phyloP scores from a whole-genome alignment of 805 yeast species.

The Nakazawaea sp. region DNA sequence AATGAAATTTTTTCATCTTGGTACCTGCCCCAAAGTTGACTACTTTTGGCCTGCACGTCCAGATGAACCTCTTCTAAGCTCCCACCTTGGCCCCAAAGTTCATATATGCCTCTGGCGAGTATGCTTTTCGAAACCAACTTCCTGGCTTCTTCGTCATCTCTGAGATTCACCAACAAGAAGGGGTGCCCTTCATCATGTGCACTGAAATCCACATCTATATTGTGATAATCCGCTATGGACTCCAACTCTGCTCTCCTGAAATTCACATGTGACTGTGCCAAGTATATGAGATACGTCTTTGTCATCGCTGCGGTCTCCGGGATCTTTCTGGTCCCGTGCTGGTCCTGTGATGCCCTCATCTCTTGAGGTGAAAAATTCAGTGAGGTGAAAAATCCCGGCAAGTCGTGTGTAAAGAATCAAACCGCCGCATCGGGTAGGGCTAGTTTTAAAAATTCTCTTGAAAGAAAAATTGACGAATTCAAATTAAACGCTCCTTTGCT shows the following conservation, averaged over 20 bases:
- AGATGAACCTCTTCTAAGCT: slow-evolving; percentile 52
- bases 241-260: slow-evolving; percentile 81
- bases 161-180: slow-evolving; percentile 61
- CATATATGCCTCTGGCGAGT: slow-evolving; percentile 70
- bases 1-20: slow-evolving; percentile 43
- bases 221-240: slow-evolving; percentile 65
- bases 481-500: too few species aligned
- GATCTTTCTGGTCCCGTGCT: not conserved
- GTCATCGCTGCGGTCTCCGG: slow-evolving; percentile 23
- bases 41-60: slow-evolving; percentile 29
- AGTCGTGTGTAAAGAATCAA: too few species aligned
- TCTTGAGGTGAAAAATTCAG: not conserved
- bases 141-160: slow-evolving; percentile 60
- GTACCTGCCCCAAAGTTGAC: slow-evolving; percentile 17
- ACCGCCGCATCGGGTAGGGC: too few species aligned
- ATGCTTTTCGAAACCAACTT: slow-evolving; percentile 62
- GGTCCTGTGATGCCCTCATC: too few species aligned
- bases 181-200: slow-evolving; percentile 57
- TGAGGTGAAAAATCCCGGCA: not conserved
- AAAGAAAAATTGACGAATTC: not conserved
- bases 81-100: slow-evolving; percentile 72
- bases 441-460: not conserved
- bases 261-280: slow-evolving; percentile 78
- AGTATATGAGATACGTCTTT: slow-evolving; percentile 65
- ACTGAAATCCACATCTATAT: slow-evolving; percentile 51